Evolutionary conservation across 1,284 basidiomycete genomes (phyloP), one percentile per base, ranked within the genome.

Genomic region (Sanghuangporus sanghuang): DNA sequence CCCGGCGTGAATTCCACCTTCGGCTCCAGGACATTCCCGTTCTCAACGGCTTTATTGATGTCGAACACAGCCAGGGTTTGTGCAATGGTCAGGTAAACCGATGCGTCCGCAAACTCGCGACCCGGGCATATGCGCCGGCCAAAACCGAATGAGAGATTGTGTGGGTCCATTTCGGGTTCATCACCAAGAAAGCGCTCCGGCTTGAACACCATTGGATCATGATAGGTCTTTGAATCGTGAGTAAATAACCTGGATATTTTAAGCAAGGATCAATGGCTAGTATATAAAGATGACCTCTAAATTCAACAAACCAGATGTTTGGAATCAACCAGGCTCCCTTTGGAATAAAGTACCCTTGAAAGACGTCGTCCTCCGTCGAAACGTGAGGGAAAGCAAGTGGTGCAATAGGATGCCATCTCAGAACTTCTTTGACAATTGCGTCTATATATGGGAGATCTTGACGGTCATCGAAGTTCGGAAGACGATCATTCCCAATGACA

Each of bases 371-470:
- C 48, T 66, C 62, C 8, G 54, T 49, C 9, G 59, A 54, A 18
- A 35, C 27, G 52, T 68, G 67, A 12, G 67, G 64, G 2, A 68
- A 54, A 21, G 63, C 72, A 12, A 71, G 65, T 0, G 74, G 70
- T 21, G 58, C 65, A 23, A 71, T 67, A 16, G 74, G 73, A 27
- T 69, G 64, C 72, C 72, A 75, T 4, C 74, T 65, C 18, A 69
- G 61, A 0, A 66, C 63, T 60, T 75, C 74, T 35, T 72, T 69
- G 14, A 73, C 63, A 5, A 70, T 52, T 0, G 72, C 71, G 32
- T 70, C 63, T 21, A 74, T 62, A 61, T 73, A 75, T 1, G 72
- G 72, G n/a, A 74, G 62, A 2, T 57, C 23, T 18, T 65, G 52
- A 1, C 70, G 50, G 42, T 75, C 73, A 18, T 62, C 66, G 23